phyloP scores from a whole-genome alignment of 305 asterid species.

The Fraxinus greggii region DNA sequence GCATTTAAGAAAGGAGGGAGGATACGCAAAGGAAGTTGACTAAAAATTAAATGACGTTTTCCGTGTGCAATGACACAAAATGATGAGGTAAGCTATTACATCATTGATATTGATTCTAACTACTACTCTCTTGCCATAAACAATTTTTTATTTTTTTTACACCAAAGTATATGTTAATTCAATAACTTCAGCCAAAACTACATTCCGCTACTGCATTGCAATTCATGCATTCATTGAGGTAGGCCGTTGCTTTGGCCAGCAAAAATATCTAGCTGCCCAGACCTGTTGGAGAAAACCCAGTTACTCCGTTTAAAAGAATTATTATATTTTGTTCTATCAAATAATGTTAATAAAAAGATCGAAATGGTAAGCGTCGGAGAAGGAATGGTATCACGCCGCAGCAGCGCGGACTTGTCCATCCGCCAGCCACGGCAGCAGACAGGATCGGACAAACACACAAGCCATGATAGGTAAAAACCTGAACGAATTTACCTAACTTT shows the following conservation, averaged over 20 bases:
- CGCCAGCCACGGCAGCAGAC: background rate
- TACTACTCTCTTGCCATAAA: background rate
- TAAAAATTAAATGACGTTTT: background rate
- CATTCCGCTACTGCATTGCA: background rate
- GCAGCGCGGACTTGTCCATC: background rate
- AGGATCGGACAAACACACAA: background rate
- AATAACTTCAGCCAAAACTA: background rate
- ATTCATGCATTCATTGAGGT: background rate
- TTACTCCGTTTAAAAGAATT: background rate
- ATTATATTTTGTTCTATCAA: background rate
- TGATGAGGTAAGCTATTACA: background rate
- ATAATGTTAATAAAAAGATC: background rate
- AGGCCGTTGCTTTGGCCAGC: background rate
- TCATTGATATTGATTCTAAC: background rate
- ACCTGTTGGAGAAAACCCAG: background rate
- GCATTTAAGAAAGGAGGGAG: background rate
- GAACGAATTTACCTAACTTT: background rate
- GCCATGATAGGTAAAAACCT: background rate
- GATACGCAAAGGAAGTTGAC: background rate
- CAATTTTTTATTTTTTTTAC: background rate
- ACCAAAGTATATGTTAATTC: background rate
- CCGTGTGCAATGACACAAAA: background rate
- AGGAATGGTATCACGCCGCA: background rate
- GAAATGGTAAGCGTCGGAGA: background rate
- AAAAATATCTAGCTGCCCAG: background rate